phyloP scores from a whole-genome alignment of 225 moss, liverwort and hornwort species.

The Pseudoscleropodium purum region DNA sequence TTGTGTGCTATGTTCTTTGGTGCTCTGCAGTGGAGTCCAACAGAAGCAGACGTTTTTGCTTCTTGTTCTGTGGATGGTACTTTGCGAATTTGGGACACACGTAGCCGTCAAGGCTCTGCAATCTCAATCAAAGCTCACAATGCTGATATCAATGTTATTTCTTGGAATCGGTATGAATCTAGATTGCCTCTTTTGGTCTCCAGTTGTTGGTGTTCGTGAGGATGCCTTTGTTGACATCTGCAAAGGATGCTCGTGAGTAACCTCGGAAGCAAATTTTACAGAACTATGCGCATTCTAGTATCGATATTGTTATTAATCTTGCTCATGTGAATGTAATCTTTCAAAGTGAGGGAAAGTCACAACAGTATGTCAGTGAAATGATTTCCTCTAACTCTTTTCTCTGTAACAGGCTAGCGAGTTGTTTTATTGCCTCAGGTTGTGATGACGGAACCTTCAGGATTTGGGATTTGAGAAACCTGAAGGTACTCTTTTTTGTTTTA shows the following conservation, averaged over 20 bases:
- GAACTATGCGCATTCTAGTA: background rate
- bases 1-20: background rate
- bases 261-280: background rate
- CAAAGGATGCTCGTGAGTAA: background rate
- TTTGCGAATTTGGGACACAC: constrained; percentile 86
- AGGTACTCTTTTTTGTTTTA: constrained; percentile 19
- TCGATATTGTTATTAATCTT: background rate
- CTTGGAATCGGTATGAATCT: constrained; percentile 78
- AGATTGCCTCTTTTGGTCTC: background rate
- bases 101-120: constrained; percentile 56
- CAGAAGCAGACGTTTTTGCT: constrained; percentile 86
- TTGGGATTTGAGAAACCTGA: constrained; percentile 88
- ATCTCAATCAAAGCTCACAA: constrained; percentile 82
- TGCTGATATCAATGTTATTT: constrained; percentile 87
- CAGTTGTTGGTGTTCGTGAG: background rate
- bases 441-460: constrained; percentile 97
- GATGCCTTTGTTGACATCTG: background rate
- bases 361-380: background rate
- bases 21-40: constrained; percentile 86
- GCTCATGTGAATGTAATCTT: background rate
- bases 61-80: constrained; percentile 95
- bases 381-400: background rate
- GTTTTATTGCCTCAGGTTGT: constrained; percentile 92
- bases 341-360: background rate
- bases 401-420: constrained; percentile 71